These are phyloP conservation scores for Pleurotus eryngii DNA, from an alignment of 768 basidiomycete species.

Conservation along the genomic window DNA sequence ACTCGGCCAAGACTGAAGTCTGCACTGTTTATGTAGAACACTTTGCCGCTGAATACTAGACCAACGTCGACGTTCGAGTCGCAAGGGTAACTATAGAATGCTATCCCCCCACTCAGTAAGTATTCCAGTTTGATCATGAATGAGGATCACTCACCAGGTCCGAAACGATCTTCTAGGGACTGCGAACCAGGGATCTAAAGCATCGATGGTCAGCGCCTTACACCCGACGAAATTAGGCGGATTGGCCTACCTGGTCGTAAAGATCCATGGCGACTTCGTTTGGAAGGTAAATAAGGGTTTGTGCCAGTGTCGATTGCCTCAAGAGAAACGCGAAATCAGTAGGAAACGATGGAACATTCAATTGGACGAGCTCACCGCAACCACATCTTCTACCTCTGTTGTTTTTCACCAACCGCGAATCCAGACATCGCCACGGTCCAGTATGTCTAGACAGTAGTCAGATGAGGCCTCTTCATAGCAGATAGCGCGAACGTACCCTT, in stretches of 20 bases:
- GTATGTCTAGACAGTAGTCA: constrained; percentile 41
- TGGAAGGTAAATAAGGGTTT: constrained; percentile 61
- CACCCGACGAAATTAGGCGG: too few relatives aligned
- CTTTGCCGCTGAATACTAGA: constrained; percentile 40
- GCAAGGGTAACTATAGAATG: constrained; percentile 59
- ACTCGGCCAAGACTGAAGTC: constrained; percentile 57
- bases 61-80: constrained; percentile 27
- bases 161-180: constrained; percentile 35
- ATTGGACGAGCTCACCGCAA: constrained; percentile 31
- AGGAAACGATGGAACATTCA: background rate
- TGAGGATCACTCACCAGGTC: constrained; percentile 28
- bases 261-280: constrained; percentile 36
- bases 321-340: constrained; percentile 1
- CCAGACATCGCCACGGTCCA: constrained; percentile 55
- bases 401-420: constrained; percentile 27
- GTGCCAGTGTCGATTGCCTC: constrained; percentile 72
- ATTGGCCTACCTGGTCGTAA: constrained; percentile 37
- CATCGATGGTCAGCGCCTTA: background rate
- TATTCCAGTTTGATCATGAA: background rate
- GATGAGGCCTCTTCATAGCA: background rate
- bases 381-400: constrained; percentile 18
- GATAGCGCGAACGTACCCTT: constrained; percentile 22
- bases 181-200: constrained; percentile 48
- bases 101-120: constrained; percentile 18
- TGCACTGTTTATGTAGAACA: constrained; percentile 36